These are phyloP conservation scores for Phyllostachys edulis DNA, from an alignment of 176 grass and related monocot genomes.

Conservation along the genomic window DNA sequence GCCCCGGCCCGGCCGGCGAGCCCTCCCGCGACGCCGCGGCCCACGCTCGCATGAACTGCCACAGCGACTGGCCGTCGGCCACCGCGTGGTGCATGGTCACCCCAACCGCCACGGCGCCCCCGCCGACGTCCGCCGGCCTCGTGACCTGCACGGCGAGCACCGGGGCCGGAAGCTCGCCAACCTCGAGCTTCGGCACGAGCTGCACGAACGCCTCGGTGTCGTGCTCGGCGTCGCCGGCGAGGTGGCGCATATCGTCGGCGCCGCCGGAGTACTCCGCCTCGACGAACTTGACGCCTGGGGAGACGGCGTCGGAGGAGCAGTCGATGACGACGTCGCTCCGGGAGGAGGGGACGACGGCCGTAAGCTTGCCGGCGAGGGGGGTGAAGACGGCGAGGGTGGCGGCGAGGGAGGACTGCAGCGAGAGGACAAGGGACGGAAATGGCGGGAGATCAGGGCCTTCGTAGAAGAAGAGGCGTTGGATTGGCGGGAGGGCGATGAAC, in stretches of 20 bases:
- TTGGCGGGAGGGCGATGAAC: not conserved
- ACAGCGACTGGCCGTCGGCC: conserved; percentile 44
- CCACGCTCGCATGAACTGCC: conserved; percentile 59
- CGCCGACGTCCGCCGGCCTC: not conserved
- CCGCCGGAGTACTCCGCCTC: conserved; percentile 40
- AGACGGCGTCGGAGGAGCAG: not conserved
- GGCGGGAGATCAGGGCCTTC: not conserved
- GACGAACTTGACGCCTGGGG: conserved; percentile 27
- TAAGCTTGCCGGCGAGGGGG: conserved; percentile 21
- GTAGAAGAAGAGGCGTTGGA: conserved; percentile 35
- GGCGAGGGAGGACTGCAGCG: conserved; percentile 19
- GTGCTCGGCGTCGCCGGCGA: conserved; percentile 30
- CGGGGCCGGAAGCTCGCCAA: conserved; percentile 12
- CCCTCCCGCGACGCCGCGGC: conserved; percentile 8
- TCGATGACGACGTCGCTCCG: conserved; percentile 30
- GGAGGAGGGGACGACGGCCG: not conserved
- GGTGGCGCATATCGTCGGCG: conserved; percentile 21
- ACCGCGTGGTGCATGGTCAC: conserved; percentile 45
- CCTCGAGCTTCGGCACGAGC: conserved; percentile 38
- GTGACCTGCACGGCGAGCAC: conserved; percentile 54
- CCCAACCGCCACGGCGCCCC: conserved; percentile 25
- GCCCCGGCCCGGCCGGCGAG: not conserved
- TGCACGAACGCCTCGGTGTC: conserved; percentile 37
- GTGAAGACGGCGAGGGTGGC: conserved; percentile 23
- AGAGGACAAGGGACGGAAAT: not conserved